Base-by-base conservation (phyloP, 2,329 filamentous ascomycete species). In the Cryphonectria parasitica region DNA sequence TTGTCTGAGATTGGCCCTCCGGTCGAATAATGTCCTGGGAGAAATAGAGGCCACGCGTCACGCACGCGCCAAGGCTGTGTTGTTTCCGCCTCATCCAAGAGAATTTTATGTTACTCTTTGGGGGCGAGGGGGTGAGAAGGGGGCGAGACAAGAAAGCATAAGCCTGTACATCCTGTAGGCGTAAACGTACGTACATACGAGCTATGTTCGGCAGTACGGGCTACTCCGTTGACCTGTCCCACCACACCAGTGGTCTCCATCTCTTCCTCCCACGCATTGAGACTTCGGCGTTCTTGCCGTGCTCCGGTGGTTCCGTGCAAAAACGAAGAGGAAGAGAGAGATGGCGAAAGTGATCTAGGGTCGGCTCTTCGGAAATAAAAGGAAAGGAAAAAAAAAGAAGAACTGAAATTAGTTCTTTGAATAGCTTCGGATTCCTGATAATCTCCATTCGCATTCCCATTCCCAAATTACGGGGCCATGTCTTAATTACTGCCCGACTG, bases 1-100 rank as follows among this genome's bases (percentile, higher is more conserved):
- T 19, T 25, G 52, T 13, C 7, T 25, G 52, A 54, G n/a, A 54
- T 54, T 25, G n/a, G 45, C 19, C 60, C 34, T n/a, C 39, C 17
- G 25, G 41, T 31, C 28, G 25, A 8, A 34, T 17, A 22, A 15
- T 52, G 41, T 31, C 62, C 13, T 34, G 22, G 34, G 17, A 41
- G n/a, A 36, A 39, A 62, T 62, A 39, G 41, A 31, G 63, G 25
- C 64, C 66, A 64, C 67, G 67, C 63, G 69, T 69, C 67, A 61
- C 64, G 45, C 39, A 63, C 64, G 60, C 45, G 67, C 45, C 62
- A 56, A 66, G 67, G 66, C 69, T 58, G 69, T 66, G 56, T 64
- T 49, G 7, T 49, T 22, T 45, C 36, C 36, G 1, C 36, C 36
- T 10, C 36, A 10, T n/a, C 19, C 19, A 49, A 49, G 22, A 11